These are phyloP conservation scores for Urtica urens DNA, from an alignment of 306 rosid species.

Conservation along the genomic window DNA sequence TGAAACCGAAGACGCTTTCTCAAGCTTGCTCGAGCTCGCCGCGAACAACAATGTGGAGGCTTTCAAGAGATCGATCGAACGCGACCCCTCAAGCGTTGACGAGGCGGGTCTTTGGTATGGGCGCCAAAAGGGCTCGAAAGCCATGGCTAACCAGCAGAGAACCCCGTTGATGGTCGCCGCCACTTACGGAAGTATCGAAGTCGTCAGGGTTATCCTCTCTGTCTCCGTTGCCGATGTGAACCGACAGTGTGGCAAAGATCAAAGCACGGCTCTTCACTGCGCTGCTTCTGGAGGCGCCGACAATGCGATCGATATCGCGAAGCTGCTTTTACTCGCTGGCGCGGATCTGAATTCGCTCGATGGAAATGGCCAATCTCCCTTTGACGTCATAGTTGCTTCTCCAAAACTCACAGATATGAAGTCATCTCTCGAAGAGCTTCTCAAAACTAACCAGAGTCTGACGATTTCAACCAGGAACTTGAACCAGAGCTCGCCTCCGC, in stretches of 20 bases:
- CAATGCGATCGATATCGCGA: conserved; percentile 58
- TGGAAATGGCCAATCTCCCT: conserved; percentile 59
- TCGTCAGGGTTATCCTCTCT: conserved; percentile 56
- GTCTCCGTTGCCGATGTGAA: conserved; percentile 51
- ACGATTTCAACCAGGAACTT: conserved; percentile 38
- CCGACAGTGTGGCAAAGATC: conserved; percentile 49
- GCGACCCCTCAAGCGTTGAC: conserved; percentile 54
- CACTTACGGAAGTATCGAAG: conserved; percentile 72
- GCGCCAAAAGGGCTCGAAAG: conserved; percentile 69
- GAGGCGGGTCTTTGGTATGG: conserved; percentile 85
- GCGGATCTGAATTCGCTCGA: conserved; percentile 67
- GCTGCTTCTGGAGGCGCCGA: conserved; percentile 88
- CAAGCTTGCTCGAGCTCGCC: conserved; percentile 76
- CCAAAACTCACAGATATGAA: conserved; percentile 42
- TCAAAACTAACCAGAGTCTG: conserved; percentile 36
- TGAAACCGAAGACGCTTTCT: conserved; percentile 67
- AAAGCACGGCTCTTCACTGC: conserved; percentile 92
- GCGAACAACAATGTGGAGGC: conserved; percentile 69
- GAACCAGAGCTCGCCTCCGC: conserved; percentile 44
- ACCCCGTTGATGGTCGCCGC: conserved; percentile 95
- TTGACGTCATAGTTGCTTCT: conserved; percentile 55
- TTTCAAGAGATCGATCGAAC: conserved; percentile 52
- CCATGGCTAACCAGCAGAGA: conserved; percentile 73
- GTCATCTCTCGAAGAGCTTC: conserved; percentile 51
- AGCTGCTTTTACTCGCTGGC: conserved; percentile 65